Conservation (phyloP, 2,329 filamentous ascomycete species). For the Fusarium citri region DNA sequence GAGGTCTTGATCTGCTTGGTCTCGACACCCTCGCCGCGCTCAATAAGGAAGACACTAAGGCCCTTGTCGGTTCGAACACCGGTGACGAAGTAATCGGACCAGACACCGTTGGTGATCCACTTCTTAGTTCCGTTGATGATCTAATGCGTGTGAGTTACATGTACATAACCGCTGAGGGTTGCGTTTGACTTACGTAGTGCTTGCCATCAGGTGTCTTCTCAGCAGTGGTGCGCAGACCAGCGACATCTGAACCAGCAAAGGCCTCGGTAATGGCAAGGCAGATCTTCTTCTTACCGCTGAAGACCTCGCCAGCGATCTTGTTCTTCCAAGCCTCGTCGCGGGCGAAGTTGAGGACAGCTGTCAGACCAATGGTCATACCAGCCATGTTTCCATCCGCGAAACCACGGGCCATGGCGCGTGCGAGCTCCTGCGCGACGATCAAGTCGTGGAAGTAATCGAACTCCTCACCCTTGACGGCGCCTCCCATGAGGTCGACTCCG, state of each 20-base stretch:
- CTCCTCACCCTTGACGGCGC: conserved; percentile 79
- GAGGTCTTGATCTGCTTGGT: conserved; percentile 83
- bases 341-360: conserved; percentile 83
- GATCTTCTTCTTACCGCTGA: conserved; percentile 87
- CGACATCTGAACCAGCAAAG: conserved; percentile 84
- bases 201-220: conserved; percentile 80
- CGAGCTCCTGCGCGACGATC: conserved; percentile 79
- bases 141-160: conserved; percentile 37
- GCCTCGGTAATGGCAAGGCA: conserved; percentile 90
- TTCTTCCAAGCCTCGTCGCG: conserved; percentile 74
- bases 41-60: conserved; percentile 80
- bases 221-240: conserved; percentile 81
- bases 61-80: conserved; percentile 84
- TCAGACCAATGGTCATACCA: conserved; percentile 85
- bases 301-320: conserved; percentile 75
- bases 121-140: conserved; percentile 82
- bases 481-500: conserved; percentile 74
- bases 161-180: not conserved
- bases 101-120: conserved; percentile 87
- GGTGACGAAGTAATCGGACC: conserved; percentile 84
- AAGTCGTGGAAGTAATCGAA: conserved; percentile 92
- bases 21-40: conserved; percentile 78
- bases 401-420: conserved; percentile 76
- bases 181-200: conserved; percentile 67
- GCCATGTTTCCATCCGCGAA: conserved; percentile 91